phyloP scores from a whole-genome alignment of 345 rosid species.

The Aethionema arabicum region DNA sequence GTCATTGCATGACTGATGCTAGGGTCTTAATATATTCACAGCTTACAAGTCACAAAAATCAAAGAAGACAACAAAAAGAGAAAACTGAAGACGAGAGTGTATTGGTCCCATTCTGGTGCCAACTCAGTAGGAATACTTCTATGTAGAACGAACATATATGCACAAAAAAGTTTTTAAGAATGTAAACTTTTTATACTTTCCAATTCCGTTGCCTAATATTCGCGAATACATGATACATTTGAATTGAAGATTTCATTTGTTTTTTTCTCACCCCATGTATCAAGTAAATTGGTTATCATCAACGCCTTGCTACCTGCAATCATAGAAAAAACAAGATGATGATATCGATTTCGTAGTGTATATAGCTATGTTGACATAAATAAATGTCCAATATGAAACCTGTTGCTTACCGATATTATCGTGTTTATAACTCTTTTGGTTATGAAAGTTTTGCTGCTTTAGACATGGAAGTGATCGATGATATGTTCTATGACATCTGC shows the following conservation, averaged over 20 bases:
- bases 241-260: slow-evolving; percentile 4
- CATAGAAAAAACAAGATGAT: slow-evolving; percentile 8
- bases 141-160: slow-evolving; percentile 15
- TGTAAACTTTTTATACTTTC: slow-evolving; percentile 8
- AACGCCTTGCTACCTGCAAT: slow-evolving; percentile 22
- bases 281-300: slow-evolving; percentile 12
- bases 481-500: slow-evolving; percentile 87
- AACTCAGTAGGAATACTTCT: slow-evolving; percentile 9
- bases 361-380: slow-evolving; percentile 8
- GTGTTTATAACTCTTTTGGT: slow-evolving; percentile 2
- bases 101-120: not conserved
- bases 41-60: slow-evolving; percentile 19
- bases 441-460: slow-evolving; percentile 20
- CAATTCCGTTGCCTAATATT: slow-evolving; percentile 20
- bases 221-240: slow-evolving; percentile 34
- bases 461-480: slow-evolving; percentile 71
- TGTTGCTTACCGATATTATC: slow-evolving; percentile 17
- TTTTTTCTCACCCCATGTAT: slow-evolving; percentile 19
- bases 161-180: slow-evolving; percentile 18
- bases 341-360: not conserved
- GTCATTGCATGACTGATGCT: slow-evolving; percentile 3
- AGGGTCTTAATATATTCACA: slow-evolving; percentile 14
- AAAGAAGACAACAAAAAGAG: slow-evolving; percentile 7
- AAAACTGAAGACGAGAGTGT: slow-evolving; percentile 1
- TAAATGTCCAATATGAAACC: not conserved